Conservation (phyloP, 2,329 filamentous ascomycete genomes). For the Metarhizium album region DNA sequence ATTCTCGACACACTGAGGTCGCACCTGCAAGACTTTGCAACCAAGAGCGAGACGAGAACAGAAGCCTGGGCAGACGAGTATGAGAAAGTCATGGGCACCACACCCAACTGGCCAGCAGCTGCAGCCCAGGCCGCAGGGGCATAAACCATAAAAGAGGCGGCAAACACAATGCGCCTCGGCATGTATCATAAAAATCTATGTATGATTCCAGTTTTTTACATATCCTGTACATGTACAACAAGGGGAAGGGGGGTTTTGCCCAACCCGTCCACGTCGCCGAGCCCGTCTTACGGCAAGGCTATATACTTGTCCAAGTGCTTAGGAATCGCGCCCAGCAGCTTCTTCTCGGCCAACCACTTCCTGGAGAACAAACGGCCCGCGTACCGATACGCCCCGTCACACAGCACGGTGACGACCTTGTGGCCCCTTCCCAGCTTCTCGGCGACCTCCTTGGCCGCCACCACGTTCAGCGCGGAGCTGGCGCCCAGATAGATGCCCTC, state of each 20-base stretch:
- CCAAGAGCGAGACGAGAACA: conserved; percentile 8
- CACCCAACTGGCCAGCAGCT: conserved; percentile 17
- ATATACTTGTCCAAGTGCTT: conserved; percentile 87
- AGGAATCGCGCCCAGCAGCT: conserved; percentile 69
- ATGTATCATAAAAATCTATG: conserved; percentile 4
- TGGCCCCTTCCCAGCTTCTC: conserved; percentile 80
- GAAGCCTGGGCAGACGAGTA: conserved; percentile 16
- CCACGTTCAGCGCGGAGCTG: conserved; percentile 88
- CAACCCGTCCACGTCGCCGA: neutral
- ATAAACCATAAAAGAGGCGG: neutral
- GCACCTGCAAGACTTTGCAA: conserved; percentile 24
- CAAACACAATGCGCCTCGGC: neutral
- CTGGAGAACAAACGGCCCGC: conserved; percentile 86
- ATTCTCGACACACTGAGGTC: conserved; percentile 26
- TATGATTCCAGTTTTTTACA: conserved; percentile 12
- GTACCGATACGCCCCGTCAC: conserved; percentile 95
- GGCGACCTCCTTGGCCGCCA: conserved; percentile 87
- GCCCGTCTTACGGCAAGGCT: conserved; percentile 56
- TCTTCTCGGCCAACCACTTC: conserved; percentile 85
- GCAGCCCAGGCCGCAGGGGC: neutral
- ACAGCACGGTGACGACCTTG: conserved; percentile 87
- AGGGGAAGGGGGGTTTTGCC: neutral
- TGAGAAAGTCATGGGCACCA: conserved; percentile 16
- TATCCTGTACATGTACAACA: conserved; percentile 20
- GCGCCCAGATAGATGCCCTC: conserved; percentile 93